Evolutionary conservation across 2,329 filamentous ascomycete species (phyloP).

Genomic region (Aspergillus fischeri): DNA sequence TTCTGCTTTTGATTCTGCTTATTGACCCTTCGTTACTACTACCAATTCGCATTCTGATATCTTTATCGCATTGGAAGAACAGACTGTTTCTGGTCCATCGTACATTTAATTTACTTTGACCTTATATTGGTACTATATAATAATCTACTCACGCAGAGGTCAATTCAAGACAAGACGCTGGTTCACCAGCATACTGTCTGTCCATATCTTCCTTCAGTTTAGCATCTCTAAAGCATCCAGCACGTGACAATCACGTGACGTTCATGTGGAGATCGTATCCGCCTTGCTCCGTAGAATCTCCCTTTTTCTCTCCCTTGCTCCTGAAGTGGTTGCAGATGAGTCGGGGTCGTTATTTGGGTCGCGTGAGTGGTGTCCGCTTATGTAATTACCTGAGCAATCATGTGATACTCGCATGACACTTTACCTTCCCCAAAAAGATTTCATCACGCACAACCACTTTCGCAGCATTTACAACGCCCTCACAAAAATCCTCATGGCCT

Average conservation of each 20-base stretch:
- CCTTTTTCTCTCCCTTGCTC: neutral
- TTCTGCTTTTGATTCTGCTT: conserved; percentile 9
- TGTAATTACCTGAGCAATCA: too few relatives aligned
- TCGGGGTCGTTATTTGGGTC: too few relatives aligned
- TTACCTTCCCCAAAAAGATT: too few relatives aligned
- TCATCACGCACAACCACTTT: too few relatives aligned
- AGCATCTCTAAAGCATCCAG: neutral
- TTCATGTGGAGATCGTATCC: neutral
- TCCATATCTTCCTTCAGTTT: too few relatives aligned
- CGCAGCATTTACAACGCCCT: too few relatives aligned
- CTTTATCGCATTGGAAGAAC: neutral
- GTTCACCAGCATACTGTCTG: neutral
- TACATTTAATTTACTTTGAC: neutral
- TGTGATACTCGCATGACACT: too few relatives aligned
- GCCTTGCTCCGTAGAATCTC: neutral
- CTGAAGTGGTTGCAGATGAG: too few relatives aligned
- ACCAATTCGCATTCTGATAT: neutral
- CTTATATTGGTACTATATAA: neutral
- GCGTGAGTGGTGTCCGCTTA: too few relatives aligned
- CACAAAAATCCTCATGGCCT: too few relatives aligned
- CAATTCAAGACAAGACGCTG: neutral
- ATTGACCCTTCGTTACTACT: neutral
- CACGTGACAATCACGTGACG: neutral
- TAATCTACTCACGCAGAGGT: neutral
- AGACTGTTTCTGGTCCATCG: neutral